Evolutionary conservation across 345 rosid species (phyloP).

Genomic region (Moricandia arvensis): DNA sequence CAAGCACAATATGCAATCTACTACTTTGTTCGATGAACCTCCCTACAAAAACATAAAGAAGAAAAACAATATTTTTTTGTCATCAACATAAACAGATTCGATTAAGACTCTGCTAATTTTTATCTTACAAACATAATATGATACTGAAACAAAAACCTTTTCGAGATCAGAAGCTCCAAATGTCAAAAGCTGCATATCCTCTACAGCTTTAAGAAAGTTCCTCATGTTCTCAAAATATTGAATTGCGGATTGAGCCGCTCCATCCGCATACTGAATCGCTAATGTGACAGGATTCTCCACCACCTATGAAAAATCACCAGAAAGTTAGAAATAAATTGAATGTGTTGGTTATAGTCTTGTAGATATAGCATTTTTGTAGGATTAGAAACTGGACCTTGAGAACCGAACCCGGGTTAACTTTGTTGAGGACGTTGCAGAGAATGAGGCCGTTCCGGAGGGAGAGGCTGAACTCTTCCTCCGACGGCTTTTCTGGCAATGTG

Average conservation of each 20-base stretch:
- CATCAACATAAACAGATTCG: no score
- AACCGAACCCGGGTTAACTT: conserved; percentile 93
- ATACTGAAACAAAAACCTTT: conserved; percentile 51
- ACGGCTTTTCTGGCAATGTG: conserved; percentile 61
- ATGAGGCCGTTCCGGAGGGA: conserved; percentile 87
- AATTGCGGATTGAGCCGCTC: conserved; percentile 96
- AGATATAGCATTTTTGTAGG: not conserved
- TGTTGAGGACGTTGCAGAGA: conserved; percentile 94
- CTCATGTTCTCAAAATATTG: conserved; percentile 99
- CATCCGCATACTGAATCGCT: conserved; percentile 73
- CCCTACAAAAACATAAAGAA: conserved; percentile 46
- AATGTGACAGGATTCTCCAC: conserved; percentile 70
- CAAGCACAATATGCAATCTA: conserved; percentile 92
- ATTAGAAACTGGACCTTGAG: conserved; percentile 54
- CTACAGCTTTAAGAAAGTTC: conserved; percentile 88
- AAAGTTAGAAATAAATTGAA: not conserved
- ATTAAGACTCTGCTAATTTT: no score
- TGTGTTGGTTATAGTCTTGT: no score
- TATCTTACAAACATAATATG: no score
- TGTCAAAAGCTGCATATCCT: conserved; percentile 89
- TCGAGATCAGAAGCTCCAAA: conserved; percentile 95
- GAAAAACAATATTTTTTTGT: no score
- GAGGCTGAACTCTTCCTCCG: conserved; percentile 73
- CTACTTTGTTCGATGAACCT: conserved; percentile 91
- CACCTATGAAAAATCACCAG: conserved; percentile 42